Conservation (phyloP, 2,329 filamentous ascomycete genomes). For the Exophiala dermatitidis region DNA sequence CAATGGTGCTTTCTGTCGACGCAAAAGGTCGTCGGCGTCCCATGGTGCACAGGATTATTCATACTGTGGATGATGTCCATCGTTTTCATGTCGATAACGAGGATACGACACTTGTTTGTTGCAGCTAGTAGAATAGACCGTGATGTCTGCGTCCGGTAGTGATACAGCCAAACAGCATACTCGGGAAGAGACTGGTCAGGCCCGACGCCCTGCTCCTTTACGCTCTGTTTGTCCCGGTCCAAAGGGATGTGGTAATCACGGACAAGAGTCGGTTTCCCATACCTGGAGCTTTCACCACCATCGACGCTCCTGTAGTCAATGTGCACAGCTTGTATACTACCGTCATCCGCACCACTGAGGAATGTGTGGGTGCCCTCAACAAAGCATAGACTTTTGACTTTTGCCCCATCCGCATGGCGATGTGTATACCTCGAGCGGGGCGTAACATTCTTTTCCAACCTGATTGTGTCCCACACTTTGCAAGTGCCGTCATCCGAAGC, state of each 20-base stretch:
- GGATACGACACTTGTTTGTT: constrained; percentile 74
- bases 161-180: constrained; percentile 81
- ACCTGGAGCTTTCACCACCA: constrained; percentile 57
- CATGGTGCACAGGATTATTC: constrained; percentile 84
- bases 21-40: constrained; percentile 84
- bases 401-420: constrained; percentile 61
- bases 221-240: constrained; percentile 55
- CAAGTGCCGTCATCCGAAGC: constrained; percentile 85
- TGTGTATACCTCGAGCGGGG: constrained; percentile 83
- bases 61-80: constrained; percentile 77
- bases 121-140: constrained; percentile 78
- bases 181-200: constrained; percentile 47
- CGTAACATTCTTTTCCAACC: constrained; percentile 84
- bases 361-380: constrained; percentile 93
- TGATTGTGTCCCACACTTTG: constrained; percentile 85
- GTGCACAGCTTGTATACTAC: constrained; percentile 81
- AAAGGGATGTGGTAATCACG: constrained; percentile 69
- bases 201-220: constrained; percentile 74
- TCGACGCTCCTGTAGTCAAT: constrained; percentile 59
- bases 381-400: constrained; percentile 77
- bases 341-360: constrained; percentile 81
- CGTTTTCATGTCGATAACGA: constrained; percentile 77
- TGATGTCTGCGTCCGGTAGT: constrained; percentile 69
- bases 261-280: constrained; percentile 68
- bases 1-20: constrained; percentile 80